A percentile compares a stretch with the other conserved stretches of the same genome.
These are phyloP conservation scores for Trypanosoma conorhini DNA, from an alignment of 208 protist genomes.

Conservation along the genomic window DNA sequence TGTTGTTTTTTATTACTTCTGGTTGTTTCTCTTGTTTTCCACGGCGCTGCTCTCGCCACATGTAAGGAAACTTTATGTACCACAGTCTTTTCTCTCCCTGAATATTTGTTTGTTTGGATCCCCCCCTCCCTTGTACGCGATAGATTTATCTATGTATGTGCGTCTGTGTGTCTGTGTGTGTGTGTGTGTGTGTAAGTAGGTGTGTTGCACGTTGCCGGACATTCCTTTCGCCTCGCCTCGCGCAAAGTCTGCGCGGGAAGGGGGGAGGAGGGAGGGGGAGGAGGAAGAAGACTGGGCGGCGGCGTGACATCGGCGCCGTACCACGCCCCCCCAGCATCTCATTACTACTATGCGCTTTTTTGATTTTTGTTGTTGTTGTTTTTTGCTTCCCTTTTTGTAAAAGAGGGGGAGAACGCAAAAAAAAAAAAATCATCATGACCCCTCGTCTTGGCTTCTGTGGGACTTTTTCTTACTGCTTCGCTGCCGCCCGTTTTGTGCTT, in stretches of 20 bases:
- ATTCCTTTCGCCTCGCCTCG: too few species aligned
- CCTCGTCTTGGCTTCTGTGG: too few species aligned
- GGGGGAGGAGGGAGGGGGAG: too few species aligned
- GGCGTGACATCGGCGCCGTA: too few species aligned
- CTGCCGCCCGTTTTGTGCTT: neutral
- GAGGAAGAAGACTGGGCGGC: too few species aligned
- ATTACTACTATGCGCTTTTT: too few species aligned
- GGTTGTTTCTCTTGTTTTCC: constrained; percentile 13
- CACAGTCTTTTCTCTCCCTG: constrained; percentile 12
- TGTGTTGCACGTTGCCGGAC: neutral
- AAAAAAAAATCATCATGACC: too few species aligned
- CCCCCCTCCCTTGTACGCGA: constrained; percentile 7
- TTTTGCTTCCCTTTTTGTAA: neutral
- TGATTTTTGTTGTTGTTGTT: constrained; percentile 6
- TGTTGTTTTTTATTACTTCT: constrained; percentile 2
- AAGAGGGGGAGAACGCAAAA: too few species aligned
- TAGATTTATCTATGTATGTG: constrained; percentile 11
- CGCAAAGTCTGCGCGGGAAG: too few species aligned
- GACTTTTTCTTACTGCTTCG: too few species aligned
- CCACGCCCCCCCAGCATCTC: too few species aligned
- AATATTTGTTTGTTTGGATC: constrained; percentile 2
- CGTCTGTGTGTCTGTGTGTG: constrained; percentile 16
- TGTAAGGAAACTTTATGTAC: constrained; percentile 22
- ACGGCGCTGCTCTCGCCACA: neutral
- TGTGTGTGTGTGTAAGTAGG: neutral